These are phyloP conservation scores for Suhomyces bokatorum DNA, from an alignment of 1,139 yeast species.

Conservation along the genomic window DNA sequence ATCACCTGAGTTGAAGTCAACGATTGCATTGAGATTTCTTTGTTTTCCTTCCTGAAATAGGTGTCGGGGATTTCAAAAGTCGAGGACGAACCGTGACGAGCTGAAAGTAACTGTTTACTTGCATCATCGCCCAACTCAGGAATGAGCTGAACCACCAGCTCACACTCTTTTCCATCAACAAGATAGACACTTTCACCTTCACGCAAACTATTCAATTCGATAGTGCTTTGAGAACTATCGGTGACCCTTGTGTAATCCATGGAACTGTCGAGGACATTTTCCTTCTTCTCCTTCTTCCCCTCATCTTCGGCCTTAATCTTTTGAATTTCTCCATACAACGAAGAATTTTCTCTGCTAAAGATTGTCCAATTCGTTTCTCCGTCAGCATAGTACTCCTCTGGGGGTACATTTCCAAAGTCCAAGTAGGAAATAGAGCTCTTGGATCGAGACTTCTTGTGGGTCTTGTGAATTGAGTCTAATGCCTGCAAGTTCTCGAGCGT, in stretches of 20 bases:
- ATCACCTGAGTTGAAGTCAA: slow-evolving; percentile 34
- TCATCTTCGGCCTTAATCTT: slow-evolving; percentile 19
- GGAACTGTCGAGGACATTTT: not conserved
- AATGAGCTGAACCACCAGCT: slow-evolving; percentile 11
- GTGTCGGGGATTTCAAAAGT: slow-evolving; percentile 18
- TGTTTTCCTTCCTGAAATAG: slow-evolving; percentile 13
- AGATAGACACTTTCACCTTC: not conserved
- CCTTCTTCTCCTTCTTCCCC: not conserved
- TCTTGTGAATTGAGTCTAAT: slow-evolving; percentile 13
- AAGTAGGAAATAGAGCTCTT: slow-evolving; percentile 6
- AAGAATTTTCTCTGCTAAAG: slow-evolving; percentile 27
- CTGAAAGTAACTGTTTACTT: slow-evolving; percentile 6
- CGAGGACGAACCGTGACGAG: slow-evolving; percentile 13
- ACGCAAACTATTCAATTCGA: slow-evolving; percentile 1
- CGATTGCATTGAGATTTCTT: slow-evolving; percentile 28
- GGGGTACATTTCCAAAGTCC: slow-evolving; percentile 19
- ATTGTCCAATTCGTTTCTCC: slow-evolving; percentile 42
- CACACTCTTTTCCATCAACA: slow-evolving; percentile 1
- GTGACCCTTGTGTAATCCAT: slow-evolving; percentile 4
- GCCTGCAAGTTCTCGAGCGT: slow-evolving; percentile 15
- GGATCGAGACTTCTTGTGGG: slow-evolving; percentile 1
- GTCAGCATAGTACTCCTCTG: slow-evolving; percentile 28
- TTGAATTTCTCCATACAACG: slow-evolving; percentile 24
- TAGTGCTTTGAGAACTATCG: slow-evolving; percentile 3
- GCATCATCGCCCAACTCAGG: slow-evolving; percentile 9